phyloP scores from a whole-genome alignment of 2,329 filamentous ascomycete genomes.

The Setomelanomma holmii region DNA sequence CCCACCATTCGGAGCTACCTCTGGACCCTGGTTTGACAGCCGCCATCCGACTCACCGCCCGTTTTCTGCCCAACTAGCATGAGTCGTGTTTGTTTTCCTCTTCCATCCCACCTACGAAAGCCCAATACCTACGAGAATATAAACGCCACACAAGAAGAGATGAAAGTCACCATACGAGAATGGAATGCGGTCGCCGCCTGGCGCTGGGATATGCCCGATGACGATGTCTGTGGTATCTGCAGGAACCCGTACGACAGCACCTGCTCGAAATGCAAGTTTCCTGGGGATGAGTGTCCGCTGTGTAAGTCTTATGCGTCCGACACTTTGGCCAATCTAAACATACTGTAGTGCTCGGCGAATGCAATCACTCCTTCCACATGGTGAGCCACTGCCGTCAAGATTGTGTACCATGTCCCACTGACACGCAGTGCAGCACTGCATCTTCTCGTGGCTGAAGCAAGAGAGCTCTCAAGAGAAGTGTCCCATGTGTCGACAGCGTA shows the following conservation, averaged over 20 bases:
- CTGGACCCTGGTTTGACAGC: slow-evolving; percentile 8
- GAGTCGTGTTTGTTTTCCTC: slow-evolving; percentile 28
- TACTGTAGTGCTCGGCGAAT: slow-evolving; percentile 84
- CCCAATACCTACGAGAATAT: slow-evolving; percentile 3
- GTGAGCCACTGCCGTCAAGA: slow-evolving; percentile 59
- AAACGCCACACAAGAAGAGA: slow-evolving; percentile 49
- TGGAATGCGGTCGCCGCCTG: slow-evolving; percentile 96
- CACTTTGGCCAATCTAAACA: slow-evolving; percentile 13
- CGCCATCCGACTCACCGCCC: slow-evolving; percentile 20
- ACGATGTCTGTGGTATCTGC: slow-evolving; percentile 98
- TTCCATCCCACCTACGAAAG: slow-evolving; percentile 7
- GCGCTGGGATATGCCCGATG: slow-evolving; percentile 97
- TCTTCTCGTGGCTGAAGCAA: slow-evolving; percentile 94
- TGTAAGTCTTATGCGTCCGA: slow-evolving; percentile 62
- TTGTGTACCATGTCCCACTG: slow-evolving; percentile 15
- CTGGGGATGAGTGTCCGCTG: slow-evolving; percentile 92
- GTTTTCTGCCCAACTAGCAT: slow-evolving; percentile 19
- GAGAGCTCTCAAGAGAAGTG: slow-evolving; percentile 92
- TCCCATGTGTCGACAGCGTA: slow-evolving; percentile 97
- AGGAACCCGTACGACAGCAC: slow-evolving; percentile 98
- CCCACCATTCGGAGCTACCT: slow-evolving; percentile 19
- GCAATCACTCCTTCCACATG: slow-evolving; percentile 98
- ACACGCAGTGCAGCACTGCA: slow-evolving; percentile 75
- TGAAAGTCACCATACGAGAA: slow-evolving; percentile 95
- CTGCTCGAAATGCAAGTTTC: slow-evolving; percentile 97